Evolutionary conservation across 2,329 filamentous ascomycete species (phyloP).

Genomic region (Domatiomyces globalis): DNA sequence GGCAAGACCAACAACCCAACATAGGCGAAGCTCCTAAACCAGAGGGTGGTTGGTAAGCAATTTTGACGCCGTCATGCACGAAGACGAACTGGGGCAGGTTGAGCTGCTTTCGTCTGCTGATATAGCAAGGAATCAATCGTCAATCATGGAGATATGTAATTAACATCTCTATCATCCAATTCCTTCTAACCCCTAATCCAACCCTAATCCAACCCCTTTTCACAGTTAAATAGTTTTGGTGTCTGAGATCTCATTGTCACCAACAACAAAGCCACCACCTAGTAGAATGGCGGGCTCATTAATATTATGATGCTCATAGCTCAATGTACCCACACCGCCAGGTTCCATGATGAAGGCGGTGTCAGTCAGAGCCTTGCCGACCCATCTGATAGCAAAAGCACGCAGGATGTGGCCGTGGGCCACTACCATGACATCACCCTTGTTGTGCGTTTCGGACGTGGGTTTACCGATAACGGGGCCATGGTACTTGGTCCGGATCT

Average conservation of each 20-base stretch:
- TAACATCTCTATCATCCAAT: background rate
- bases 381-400: slow-evolving; percentile 79
- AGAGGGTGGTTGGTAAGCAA: background rate
- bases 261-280: slow-evolving; percentile 52
- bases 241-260: slow-evolving; percentile 2
- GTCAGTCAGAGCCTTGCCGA: slow-evolving; percentile 55
- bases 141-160: too few species aligned
- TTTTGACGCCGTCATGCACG: background rate
- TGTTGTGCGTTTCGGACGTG: slow-evolving; percentile 25
- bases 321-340: slow-evolving; percentile 68
- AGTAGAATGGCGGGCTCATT: slow-evolving; percentile 67
- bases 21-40: background rate
- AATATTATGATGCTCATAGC: slow-evolving; percentile 67
- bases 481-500: slow-evolving; percentile 57
- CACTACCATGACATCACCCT: slow-evolving; percentile 59
- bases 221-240: background rate
- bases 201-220: background rate
- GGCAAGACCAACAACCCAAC: background rate
- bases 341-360: slow-evolving; percentile 76
- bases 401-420: slow-evolving; percentile 83
- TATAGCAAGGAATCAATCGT: background rate
- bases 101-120: background rate
- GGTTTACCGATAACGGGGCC: slow-evolving; percentile 44
- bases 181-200: background rate
- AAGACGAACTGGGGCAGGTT: too few species aligned